Base-by-base conservation (phyloP, 441 rosid genomes). In the Dalechampia spathulata region DNA sequence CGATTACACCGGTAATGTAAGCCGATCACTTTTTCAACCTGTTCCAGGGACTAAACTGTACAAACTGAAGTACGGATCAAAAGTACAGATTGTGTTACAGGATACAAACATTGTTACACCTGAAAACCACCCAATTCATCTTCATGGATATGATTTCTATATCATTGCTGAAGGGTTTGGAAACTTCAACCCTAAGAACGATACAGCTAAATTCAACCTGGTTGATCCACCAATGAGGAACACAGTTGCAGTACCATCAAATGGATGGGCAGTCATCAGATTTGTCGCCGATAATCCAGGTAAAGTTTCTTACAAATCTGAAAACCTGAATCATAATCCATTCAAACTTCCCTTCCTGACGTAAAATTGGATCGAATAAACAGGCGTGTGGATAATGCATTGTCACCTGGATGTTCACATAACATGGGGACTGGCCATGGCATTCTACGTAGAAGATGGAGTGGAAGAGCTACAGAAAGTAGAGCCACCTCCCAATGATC, bases 351-450 rank as follows among this genome's bases (percentile, higher is more conserved):
- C n/a, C n/a, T n/a, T n/a, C n/a, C n/a, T n/a, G n/a, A n/a, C n/a
- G n/a, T n/a, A n/a, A n/a, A 30, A 30, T 30, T 30, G n/a, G n/a
- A n/a, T n/a, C n/a, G n/a, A n/a, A n/a, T n/a, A 14, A 42, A 72
- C 67, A 91, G 96, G 99, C 22, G 88, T 83, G 52, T 92, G 97
- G 99, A 9, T 92, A 44, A 79, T 89, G 97, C 99, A 92, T 63
- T 89, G 96, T 67, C 99, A 88, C 80, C 78, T 92, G 79, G 98
- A 92, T 68, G 94, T 85, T 61, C 99, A 92, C 53, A 85, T 92
- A 25, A 55, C 75, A 0, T 89, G 95, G 99, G 96, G 99, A 23
- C n/a, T 92, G 56, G 92, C 96, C 21, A 83, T 76, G 96, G 92
- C 85, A 32, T 89, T 89, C 64, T 27, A 84, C 63, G 99, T 92